Evolutionary conservation across 371 early-diverging fungal species (phyloP).

Genomic region (Apophysomyces elegans): DNA sequence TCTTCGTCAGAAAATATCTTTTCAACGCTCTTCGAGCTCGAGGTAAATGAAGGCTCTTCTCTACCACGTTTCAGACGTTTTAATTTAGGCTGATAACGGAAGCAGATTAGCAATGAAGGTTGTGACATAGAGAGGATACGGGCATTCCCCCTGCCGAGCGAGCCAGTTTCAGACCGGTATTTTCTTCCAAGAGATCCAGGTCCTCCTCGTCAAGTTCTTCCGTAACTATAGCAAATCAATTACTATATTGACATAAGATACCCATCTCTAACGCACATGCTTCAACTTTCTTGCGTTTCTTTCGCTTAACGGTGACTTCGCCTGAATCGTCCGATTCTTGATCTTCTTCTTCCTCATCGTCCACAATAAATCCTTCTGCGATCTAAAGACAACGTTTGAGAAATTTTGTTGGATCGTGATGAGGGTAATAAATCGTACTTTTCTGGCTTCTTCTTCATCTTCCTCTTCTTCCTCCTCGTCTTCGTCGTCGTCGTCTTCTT

Average conservation of each 20-base stretch:
- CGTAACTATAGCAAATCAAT: constrained; percentile 4
- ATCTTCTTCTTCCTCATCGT: constrained; percentile 69
- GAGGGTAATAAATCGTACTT: not conserved
- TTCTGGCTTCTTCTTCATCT: constrained; percentile 13
- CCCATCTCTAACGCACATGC: constrained; percentile 32
- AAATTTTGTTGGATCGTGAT: not conserved
- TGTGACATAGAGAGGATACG: not conserved
- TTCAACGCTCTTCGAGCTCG: constrained; percentile 30
- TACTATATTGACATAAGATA: not conserved
- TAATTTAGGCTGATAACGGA: constrained; percentile 50
- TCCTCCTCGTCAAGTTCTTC: constrained; percentile 92
- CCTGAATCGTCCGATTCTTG: constrained; percentile 47
- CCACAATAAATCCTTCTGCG: constrained; percentile 70
- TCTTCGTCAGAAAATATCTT: constrained; percentile 69
- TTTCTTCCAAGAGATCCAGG: constrained; percentile 83
- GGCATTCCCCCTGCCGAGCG: constrained; percentile 53
- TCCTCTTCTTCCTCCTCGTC: constrained; percentile 8
- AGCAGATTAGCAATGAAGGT: not conserved
- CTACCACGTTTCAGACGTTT: constrained; percentile 77
- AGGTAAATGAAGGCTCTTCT: constrained; percentile 43
- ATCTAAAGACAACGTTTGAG: constrained; percentile 33
- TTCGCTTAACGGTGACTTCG: constrained; percentile 43
- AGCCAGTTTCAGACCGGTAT: constrained; percentile 70
- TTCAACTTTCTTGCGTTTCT: constrained; percentile 55
- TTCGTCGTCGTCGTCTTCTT: constrained; percentile 1